Base-by-base conservation (phyloP, 2,329 filamentous ascomycete genomes). In the Drechslera avenae region DNA sequence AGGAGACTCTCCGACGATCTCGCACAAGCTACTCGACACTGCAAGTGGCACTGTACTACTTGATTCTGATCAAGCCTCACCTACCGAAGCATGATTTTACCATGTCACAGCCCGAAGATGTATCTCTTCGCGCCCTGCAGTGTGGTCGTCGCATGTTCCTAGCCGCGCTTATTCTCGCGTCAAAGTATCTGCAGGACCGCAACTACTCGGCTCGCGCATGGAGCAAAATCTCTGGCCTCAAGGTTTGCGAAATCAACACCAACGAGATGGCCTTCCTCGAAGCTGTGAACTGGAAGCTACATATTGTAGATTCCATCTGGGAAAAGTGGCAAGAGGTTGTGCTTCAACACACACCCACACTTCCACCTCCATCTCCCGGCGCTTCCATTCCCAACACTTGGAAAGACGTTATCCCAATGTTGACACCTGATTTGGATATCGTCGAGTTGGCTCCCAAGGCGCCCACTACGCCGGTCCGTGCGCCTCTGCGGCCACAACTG, bases 161-260 rank as follows among this genome's bases (percentile, higher is more conserved):
- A 46, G 87, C 94, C 9, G 92, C 93, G 39, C 81, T 99, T 54
- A 97, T 99, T 60, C 81, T 99, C 49, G 94, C 94, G 2, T 97
- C 94, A 30, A 99, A 99, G 79, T 99, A 97, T 72, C 80, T 99
- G 39, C 94, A 99, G 75, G 94, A 99, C 73, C 88, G 93, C 63
- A 99, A 97, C 77, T 99, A 96, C 76, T 97, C 94, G 12, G 91
- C 94, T 40, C 87, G 93, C 48, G 94, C 94, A 34, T 99, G 94
- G 94, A 97, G 93, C 75, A 97, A 96, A 80, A 99, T 99, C 64
- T 97, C 94, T 14, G 94, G 94, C n/a, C 81, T 99, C 50, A 91
- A 90, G 71, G 92, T 91, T 3, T 80, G 84, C 49, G 94, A 99
- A 76, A 97, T 99, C 75, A 97, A 97, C 76, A 88, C 91, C 69